A percentile compares a stretch with the other conserved stretches of the same genome.
Conservation (phyloP, 306 rosid genomes). For the Alnus glutinosa region DNA sequence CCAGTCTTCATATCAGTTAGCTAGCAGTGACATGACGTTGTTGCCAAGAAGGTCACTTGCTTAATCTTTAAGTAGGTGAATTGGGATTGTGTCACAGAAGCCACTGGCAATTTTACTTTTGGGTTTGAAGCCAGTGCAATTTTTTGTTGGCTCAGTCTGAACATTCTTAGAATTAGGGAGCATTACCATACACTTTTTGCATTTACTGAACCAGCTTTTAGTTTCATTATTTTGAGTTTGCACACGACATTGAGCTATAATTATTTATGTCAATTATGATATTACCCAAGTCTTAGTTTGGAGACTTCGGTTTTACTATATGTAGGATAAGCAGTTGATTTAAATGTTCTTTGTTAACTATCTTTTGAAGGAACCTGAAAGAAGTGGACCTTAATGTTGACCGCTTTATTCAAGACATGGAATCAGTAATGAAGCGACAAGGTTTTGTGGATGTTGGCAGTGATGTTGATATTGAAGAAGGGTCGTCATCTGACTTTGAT, state of each 20-base stretch:
- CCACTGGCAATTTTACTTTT: not conserved
- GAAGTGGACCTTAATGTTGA: slow-evolving; percentile 82
- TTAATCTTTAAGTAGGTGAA: not conserved
- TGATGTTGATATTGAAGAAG: slow-evolving; percentile 56
- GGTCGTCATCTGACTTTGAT: slow-evolving; percentile 76
- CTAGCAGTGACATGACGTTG: slow-evolving; percentile 7
- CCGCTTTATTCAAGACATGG: slow-evolving; percentile 70
- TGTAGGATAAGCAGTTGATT: slow-evolving; percentile 9
- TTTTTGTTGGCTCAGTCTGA: not conserved
- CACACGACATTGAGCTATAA: not conserved
- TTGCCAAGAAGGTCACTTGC: not conserved
- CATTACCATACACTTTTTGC: not conserved
- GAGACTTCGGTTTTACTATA: not conserved
- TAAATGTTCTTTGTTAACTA: slow-evolving; percentile 24
- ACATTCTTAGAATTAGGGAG: not conserved
- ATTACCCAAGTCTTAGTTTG: not conserved
- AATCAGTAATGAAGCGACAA: slow-evolving; percentile 63
- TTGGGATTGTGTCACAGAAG: not conserved
- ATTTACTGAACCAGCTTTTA: not conserved
- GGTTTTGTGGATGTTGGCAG: slow-evolving; percentile 43
- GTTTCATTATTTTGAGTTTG: not conserved
- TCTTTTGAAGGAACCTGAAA: slow-evolving; percentile 59
- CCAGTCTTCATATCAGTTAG: not conserved
- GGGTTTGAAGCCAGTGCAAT: not conserved
- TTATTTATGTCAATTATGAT: too few species aligned